A percentile compares a stretch with the other conserved stretches of the same genome.
Conservation (phyloP, 768 basidiomycete genomes). For the Russula sp. region DNA sequence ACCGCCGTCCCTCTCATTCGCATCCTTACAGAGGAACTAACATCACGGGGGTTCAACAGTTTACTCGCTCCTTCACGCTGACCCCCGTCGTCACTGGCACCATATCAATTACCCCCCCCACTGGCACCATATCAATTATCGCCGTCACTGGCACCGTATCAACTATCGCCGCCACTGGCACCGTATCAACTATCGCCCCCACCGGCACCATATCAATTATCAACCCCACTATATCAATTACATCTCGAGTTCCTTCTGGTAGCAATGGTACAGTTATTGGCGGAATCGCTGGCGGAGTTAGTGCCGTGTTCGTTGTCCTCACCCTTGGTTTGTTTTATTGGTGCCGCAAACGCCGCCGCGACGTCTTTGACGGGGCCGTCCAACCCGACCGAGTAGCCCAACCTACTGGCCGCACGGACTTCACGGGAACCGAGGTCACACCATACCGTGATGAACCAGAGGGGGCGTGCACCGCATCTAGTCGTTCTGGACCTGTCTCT, state of each 20-base stretch:
- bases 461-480: slow-evolving; percentile 23
- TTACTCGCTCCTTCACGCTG: no score
- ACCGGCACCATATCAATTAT: no score
- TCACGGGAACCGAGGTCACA: background rate
- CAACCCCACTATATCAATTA: no score
- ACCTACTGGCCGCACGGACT: slow-evolving; percentile 6
- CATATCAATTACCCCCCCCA: no score
- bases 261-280: slow-evolving; percentile 29
- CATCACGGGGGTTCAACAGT: no score
- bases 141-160: no score
- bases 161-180: no score
- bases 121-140: background rate
- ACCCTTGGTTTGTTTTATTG: slow-evolving; percentile 29
- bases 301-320: slow-evolving; percentile 25
- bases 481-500: slow-evolving; percentile 9
- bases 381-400: slow-evolving; percentile 40
- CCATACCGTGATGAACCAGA: slow-evolving; percentile 25
- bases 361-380: slow-evolving; percentile 47
- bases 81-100: no score
- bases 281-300: slow-evolving; percentile 29
- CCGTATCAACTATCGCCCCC: no score
- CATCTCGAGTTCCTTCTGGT: no score
- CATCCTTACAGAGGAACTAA: slow-evolving; percentile 4
- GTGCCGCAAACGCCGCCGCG: slow-evolving; percentile 28
- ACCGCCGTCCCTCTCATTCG: background rate